Evolutionary conservation across 2,329 filamentous ascomycete species (phyloP), one percentile per base, ranked within the genome.

Genomic region (Trichocomaceae sp.): DNA sequence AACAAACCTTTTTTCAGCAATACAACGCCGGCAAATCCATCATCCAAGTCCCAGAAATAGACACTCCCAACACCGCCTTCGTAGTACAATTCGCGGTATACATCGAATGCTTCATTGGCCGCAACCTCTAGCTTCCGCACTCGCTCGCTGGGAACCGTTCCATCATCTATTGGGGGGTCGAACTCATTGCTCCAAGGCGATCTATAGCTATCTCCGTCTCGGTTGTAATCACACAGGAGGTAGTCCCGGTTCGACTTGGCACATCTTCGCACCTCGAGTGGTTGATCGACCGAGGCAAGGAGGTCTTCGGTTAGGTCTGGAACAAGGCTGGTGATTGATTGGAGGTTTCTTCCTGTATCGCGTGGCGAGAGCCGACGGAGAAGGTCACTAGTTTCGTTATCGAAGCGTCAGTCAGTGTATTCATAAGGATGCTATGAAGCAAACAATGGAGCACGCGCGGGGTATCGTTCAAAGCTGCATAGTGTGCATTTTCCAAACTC

Each of bases 181-280:
- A 99, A 99, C 74, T 96, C 88, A 76, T 97, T 97, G 76, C 87
- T 93, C 93, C 93, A 99, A n/a, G 93, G 93, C 61, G 89, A 95
- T 59, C 93, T 87, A 81, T 96, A 96, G 75, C 88, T 95, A 77
- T 96, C 92, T 59, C 93, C 93, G 75, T 99, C 93, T 61, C 93
- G 91, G 81, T 99, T 99, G 82, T 99, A 99, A 81, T 99, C 93
- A 80, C 93, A 99, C 67, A 96, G 87, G 50, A 99, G 84, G 78
- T 96, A 99, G 76, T 97, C 93, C 63, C 92, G 88, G 64, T 90
- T 90, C 31, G 89, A 87, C 74, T 91, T 88, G 64, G 84, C 83
- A 79, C 93, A 97, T 62, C 88, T 87, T 64, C 87, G 85, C 60
- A 95, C 82, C 57, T 87, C 85, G 55, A 99, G 85, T 22, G 93